phyloP scores from a whole-genome alignment of 2,329 filamentous ascomycete species.

The Neofusicoccum kwambonambiense region DNA sequence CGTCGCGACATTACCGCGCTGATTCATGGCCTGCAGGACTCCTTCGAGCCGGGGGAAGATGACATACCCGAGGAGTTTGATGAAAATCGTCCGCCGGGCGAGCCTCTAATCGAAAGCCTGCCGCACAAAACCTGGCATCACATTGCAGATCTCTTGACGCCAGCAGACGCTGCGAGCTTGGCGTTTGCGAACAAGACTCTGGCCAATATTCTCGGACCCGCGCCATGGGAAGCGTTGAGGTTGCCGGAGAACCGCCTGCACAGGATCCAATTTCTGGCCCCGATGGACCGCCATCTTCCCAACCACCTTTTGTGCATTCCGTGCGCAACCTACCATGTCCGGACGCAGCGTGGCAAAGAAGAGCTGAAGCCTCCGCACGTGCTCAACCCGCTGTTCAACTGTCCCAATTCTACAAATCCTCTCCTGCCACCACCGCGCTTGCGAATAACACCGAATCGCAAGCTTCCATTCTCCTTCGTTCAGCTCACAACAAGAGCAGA shows the following conservation, averaged over 20 bases:
- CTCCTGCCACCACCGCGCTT: conserved; percentile 47
- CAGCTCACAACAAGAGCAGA: conserved; percentile 55
- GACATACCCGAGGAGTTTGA: conserved; percentile 18
- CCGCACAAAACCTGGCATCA: conserved; percentile 47
- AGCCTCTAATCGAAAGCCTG: conserved; percentile 42
- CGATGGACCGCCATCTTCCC: conserved; percentile 53
- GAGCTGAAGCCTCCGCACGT: conserved; percentile 53
- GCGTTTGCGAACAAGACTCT: conserved; percentile 51
- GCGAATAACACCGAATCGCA: conserved; percentile 55
- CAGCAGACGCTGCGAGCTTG: conserved; percentile 50
- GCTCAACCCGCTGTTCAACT: conserved; percentile 57
- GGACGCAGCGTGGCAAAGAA: conserved; percentile 54
- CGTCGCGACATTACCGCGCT: conserved; percentile 36
- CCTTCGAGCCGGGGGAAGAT: conserved; percentile 32
- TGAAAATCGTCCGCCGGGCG: conserved; percentile 34
- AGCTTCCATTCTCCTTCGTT: conserved; percentile 58
- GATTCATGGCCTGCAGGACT: conserved; percentile 38
- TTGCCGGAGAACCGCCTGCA: conserved; percentile 41
- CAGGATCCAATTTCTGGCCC: conserved; percentile 52
- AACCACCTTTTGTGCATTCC: conserved; percentile 60
- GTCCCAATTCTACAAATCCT: conserved; percentile 53
- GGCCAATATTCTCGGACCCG: conserved; percentile 41
- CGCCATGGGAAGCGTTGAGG: conserved; percentile 40
- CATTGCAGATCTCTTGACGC: conserved; percentile 43
- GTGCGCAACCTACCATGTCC: conserved; percentile 56